phyloP scores from a whole-genome alignment of 208 protist genomes.

The Angomonas deanei region DNA sequence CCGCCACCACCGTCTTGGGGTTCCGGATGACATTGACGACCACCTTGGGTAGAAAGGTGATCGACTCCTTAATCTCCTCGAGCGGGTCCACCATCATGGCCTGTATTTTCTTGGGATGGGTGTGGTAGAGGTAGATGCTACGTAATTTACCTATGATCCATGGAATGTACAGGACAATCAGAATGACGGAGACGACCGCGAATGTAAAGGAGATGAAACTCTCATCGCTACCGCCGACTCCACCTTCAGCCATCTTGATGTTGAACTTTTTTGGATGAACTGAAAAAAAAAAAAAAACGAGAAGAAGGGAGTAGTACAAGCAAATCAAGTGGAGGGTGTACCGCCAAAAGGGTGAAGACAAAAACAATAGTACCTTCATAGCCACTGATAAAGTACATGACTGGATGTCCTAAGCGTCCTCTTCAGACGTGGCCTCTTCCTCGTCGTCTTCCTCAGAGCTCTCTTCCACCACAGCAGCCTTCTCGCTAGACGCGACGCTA shows the following conservation, averaged over 20 bases:
- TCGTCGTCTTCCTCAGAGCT: slow-evolving; percentile 11
- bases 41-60: slow-evolving; percentile 58
- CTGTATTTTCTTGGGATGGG: slow-evolving; percentile 42
- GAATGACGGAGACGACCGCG: slow-evolving; percentile 75
- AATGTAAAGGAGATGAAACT: slow-evolving; percentile 87
- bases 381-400: not conserved
- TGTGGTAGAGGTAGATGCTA: slow-evolving; percentile 52
- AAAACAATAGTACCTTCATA: slow-evolving; percentile 3
- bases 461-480: slow-evolving; percentile 1
- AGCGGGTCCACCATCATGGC: slow-evolving; percentile 41
- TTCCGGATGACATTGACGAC: slow-evolving; percentile 27
- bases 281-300: slow-evolving; percentile 8
- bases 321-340: too few relatives aligned
- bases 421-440: slow-evolving; percentile 4
- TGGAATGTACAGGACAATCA: slow-evolving; percentile 85
- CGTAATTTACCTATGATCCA: slow-evolving; percentile 68
- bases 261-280: not conserved
- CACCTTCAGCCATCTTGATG: slow-evolving; percentile 36
- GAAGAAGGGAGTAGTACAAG: not conserved
- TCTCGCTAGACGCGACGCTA: slow-evolving; percentile 1
- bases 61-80: slow-evolving; percentile 52
- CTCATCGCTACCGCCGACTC: slow-evolving; percentile 78
- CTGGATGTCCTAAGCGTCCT: not conserved
- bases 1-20: slow-evolving; percentile 45
- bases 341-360: too few relatives aligned